Conservation (phyloP, 371 early-diverging fungal genomes). For the Circinella minor region DNA sequence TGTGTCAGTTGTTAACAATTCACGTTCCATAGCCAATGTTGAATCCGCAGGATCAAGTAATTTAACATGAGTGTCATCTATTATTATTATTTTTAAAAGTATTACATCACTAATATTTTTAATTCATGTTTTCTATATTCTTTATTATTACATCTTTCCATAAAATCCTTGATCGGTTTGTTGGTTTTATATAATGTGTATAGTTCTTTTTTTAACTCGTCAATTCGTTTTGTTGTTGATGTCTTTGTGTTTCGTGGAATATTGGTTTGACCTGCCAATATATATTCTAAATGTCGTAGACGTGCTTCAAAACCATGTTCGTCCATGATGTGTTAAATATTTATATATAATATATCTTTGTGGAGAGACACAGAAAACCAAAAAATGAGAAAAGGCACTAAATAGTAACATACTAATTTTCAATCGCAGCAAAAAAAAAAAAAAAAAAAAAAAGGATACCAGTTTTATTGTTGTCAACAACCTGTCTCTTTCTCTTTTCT, state of each 20-base stretch:
- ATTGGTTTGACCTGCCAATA: slow-evolving; percentile 34
- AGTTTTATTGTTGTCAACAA: too few relatives aligned
- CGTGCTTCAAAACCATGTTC: slow-evolving; percentile 51
- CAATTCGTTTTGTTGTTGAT: slow-evolving; percentile 29
- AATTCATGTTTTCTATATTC: neutral
- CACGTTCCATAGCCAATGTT: slow-evolving; percentile 54
- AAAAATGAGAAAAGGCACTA: too few relatives aligned
- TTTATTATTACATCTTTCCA: slow-evolving; percentile 52
- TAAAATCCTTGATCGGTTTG: slow-evolving; percentile 56
- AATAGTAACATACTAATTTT: too few relatives aligned
- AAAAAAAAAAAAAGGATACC: too few relatives aligned
- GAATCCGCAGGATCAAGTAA: slow-evolving; percentile 47
- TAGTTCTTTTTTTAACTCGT: slow-evolving; percentile 34
- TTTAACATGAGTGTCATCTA: slow-evolving; percentile 52
- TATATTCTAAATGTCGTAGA: slow-evolving; percentile 48
- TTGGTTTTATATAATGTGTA: slow-evolving; percentile 37
- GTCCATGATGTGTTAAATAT: slow-evolving; percentile 31
- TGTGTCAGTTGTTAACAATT: slow-evolving; percentile 55
- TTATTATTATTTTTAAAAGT: neutral
- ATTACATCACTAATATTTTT: too few relatives aligned
- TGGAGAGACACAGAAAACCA: too few relatives aligned
- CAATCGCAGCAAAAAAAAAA: too few relatives aligned
- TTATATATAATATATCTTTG: neutral
- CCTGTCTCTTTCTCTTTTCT: too few relatives aligned
- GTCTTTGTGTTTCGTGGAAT: slow-evolving; percentile 11